A percentile compares a stretch with the other conserved stretches of the same genome.
Evolutionary conservation across 106 monocot species (phyloP).

Genomic region (Dendrobium chrysotoxum): DNA sequence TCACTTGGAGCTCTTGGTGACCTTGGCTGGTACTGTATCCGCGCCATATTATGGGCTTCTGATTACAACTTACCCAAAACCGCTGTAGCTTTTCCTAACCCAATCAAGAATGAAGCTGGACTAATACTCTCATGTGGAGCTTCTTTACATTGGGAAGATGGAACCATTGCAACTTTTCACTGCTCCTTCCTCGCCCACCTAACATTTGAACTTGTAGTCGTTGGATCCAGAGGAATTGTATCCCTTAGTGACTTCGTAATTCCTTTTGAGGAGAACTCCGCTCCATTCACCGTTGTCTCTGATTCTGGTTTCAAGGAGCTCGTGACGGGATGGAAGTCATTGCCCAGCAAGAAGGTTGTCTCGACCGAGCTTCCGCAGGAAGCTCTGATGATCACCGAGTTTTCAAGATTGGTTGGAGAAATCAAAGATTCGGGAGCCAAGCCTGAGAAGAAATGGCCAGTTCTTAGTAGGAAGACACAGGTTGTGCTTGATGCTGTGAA

Average conservation of each 20-base stretch:
- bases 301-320: constrained; percentile 41
- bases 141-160: constrained; percentile 54
- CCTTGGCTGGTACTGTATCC: constrained; percentile 78
- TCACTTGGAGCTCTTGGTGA: constrained; percentile 79
- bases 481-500: constrained; percentile 25
- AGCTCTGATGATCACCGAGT: constrained; percentile 62
- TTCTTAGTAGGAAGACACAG: constrained; percentile 22
- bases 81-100: constrained; percentile 29
- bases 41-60: constrained; percentile 57
- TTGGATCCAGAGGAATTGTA: constrained; percentile 58
- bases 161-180: constrained; percentile 48
- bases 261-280: constrained; percentile 55
- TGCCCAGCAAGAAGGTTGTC: constrained; percentile 48
- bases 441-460: constrained; percentile 18
- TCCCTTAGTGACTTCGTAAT: constrained; percentile 16
- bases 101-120: constrained; percentile 19
- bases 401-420: constrained; percentile 42
- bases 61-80: constrained; percentile 53
- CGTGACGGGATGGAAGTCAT: constrained; percentile 33
- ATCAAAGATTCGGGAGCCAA: constrained; percentile 21
- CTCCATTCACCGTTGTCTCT: constrained; percentile 25
- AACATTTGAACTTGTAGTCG: constrained; percentile 36
- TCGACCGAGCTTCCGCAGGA: constrained; percentile 59
- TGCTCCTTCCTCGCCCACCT: constrained; percentile 69
- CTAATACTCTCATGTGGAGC: constrained; percentile 47